Base-by-base conservation (phyloP, 768 basidiomycete species). In the Cystofilobasidium ferigula region DNA sequence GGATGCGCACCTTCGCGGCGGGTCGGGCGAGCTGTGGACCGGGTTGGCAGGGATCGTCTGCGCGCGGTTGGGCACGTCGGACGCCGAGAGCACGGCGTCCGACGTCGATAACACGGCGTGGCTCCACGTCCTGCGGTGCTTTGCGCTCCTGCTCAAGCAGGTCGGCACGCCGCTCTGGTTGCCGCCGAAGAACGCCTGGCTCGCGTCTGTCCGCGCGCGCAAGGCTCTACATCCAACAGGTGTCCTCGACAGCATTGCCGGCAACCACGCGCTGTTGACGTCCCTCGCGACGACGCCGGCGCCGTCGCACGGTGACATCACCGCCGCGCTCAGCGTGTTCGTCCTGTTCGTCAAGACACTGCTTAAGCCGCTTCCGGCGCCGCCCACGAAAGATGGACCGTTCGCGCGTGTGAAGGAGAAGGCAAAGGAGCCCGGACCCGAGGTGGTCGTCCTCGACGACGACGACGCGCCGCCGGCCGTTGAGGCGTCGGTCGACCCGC, bases 221-320 rank as follows among this genome's bases (percentile, higher is more conserved):
- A 38, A 24, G 34, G n/a, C 57, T 2, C 60, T 60, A 4, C 53
- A 62, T 71, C 86, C 90, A 3, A 82, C 85, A 70, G 80, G 86
- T 40, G 81, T 90, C 9, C 86, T 94, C 71, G 89, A 88, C 71
- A 82, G 85, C 18, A 82, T 97, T 72, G 87, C 87, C 73, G 85
- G 89, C 72, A 97, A 94, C 73, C 69, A 72, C 0, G 71, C 73
- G 14, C 76, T 78, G 30, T 70, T 72, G 35, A 12, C 38, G 0
- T 62, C 76, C 7, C 68, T 78, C 26, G 65, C 69, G 30, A 34
- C 45, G 0, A 69, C 38, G 8, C 32, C 51, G 3, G 28, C 51
- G 28, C 51, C 57, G 8, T 70, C 70, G 42, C 57, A 47, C 12
- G n/a, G 42, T 26, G 63, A 57, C 43, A 30, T 64, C 40, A 10